Evolutionary conservation across 352 stramenopile genomes (phyloP).

Genomic region (Phytophthora multivora): DNA sequence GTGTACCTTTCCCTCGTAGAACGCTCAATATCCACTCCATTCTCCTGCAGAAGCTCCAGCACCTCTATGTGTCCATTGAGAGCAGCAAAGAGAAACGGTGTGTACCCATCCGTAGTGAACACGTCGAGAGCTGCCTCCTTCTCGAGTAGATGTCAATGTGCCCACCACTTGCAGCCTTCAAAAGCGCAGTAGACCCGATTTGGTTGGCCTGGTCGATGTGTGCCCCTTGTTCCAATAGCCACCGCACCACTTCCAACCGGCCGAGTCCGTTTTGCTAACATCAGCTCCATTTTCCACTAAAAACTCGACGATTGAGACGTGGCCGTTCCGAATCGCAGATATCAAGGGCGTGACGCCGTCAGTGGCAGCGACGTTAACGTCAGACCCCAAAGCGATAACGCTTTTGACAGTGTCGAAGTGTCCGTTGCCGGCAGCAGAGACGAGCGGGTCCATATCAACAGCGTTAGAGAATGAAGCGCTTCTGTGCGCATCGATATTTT

Average conservation of each 20-base stretch:
- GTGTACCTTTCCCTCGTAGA: neutral
- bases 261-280: neutral
- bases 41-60: neutral
- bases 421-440: neutral
- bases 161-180: neutral
- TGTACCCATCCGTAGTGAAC: neutral
- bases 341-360: neutral
- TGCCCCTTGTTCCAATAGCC: neutral
- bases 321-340: neutral
- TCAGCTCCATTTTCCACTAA: neutral
- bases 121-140: neutral
- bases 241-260: neutral
- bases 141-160: neutral
- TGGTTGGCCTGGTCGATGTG: neutral
- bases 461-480: neutral
- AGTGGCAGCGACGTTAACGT: neutral
- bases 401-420: neutral
- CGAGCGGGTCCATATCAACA: slow-evolving; percentile 9
- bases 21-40: neutral
- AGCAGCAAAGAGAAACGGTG: neutral
- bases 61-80: neutral
- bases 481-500: too few relatives aligned
- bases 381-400: neutral
- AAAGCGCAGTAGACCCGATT: neutral
- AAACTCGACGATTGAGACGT: neutral